A percentile compares a stretch with the other conserved stretches of the same genome.
These are phyloP conservation scores for Chytriomyces sp. DNA, from an alignment of 192 early-diverging fungal genomes.

Conservation along the genomic window DNA sequence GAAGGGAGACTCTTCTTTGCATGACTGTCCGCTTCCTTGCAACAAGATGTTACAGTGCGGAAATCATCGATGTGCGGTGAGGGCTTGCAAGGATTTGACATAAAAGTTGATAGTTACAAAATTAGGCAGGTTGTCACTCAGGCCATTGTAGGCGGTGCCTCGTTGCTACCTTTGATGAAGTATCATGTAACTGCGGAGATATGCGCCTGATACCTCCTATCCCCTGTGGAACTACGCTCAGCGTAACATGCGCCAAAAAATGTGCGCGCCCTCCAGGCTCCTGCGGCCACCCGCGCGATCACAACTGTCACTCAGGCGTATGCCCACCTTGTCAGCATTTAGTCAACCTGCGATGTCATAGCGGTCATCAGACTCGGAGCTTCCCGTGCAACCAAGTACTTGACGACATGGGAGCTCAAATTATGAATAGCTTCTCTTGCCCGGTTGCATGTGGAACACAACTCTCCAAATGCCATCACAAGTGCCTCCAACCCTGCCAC, in stretches of 20 bases:
- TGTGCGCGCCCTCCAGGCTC: not conserved
- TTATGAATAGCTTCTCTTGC: not conserved
- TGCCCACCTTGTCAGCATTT: slow-evolving; percentile 14
- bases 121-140: slow-evolving; percentile 1
- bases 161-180: slow-evolving; percentile 25
- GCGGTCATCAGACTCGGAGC: slow-evolving; percentile 7
- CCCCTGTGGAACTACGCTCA: slow-evolving; percentile 5
- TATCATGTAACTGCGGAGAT: slow-evolving; percentile 23
- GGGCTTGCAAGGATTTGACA: not conserved
- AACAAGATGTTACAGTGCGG: slow-evolving; percentile 1
- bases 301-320: slow-evolving; percentile 11
- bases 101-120: not conserved
- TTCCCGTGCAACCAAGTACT: slow-evolving; percentile 8
- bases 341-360: not conserved
- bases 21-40: slow-evolving; percentile 15
- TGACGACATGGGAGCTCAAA: not conserved
- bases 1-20: slow-evolving; percentile 12
- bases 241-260: not conserved
- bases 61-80: slow-evolving; percentile 12
- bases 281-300: slow-evolving; percentile 2
- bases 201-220: slow-evolving; percentile 26
- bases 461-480: slow-evolving; percentile 1
- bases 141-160: slow-evolving; percentile 20
- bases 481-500: slow-evolving; percentile 7
- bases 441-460: not conserved